Conservation (phyloP, 2,329 filamentous ascomycete species). For the Amphichorda felina region DNA sequence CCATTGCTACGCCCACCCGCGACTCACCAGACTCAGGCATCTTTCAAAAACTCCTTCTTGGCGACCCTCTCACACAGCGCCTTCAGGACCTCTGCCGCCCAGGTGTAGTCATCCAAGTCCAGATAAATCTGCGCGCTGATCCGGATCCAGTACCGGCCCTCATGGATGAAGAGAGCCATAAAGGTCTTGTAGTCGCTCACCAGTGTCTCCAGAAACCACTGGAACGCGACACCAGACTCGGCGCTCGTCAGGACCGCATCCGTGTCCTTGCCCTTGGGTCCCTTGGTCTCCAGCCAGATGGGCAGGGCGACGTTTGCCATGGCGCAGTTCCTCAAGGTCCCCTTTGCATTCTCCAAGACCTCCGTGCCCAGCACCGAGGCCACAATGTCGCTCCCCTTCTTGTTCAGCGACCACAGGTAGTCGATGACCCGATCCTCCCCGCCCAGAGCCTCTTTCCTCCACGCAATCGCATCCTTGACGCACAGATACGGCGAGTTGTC, state of each 20-base stretch:
- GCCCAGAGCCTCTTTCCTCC: constrained; percentile 54
- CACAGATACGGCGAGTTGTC: constrained; percentile 64
- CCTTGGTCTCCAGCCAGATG: constrained; percentile 25
- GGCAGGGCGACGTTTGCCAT: constrained; percentile 68
- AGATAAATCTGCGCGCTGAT: constrained; percentile 77
- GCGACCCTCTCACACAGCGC: constrained; percentile 28
- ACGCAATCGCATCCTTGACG: constrained; percentile 58
- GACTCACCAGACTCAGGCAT: no score
- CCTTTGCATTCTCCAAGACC: constrained; percentile 53
- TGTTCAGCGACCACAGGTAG: constrained; percentile 53
- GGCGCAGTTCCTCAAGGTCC: constrained; percentile 52
- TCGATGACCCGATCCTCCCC: constrained; percentile 58
- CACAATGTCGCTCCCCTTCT: constrained; percentile 46
- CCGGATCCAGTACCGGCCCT: constrained; percentile 54
- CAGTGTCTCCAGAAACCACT: constrained; percentile 46
- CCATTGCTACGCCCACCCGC: no score
- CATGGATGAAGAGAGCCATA: constrained; percentile 50
- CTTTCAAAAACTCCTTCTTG: constrained; percentile 23
- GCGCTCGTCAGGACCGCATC: constrained; percentile 16
- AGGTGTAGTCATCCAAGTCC: constrained; percentile 65
- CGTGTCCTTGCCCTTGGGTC: constrained; percentile 7
- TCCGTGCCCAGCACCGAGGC: constrained; percentile 57
- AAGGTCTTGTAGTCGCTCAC: constrained; percentile 56
- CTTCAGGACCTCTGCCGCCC: constrained; percentile 47
- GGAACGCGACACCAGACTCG: constrained; percentile 24